phyloP scores from a whole-genome alignment of 768 basidiomycete genomes.

The Kwoniella shandongensis region DNA sequence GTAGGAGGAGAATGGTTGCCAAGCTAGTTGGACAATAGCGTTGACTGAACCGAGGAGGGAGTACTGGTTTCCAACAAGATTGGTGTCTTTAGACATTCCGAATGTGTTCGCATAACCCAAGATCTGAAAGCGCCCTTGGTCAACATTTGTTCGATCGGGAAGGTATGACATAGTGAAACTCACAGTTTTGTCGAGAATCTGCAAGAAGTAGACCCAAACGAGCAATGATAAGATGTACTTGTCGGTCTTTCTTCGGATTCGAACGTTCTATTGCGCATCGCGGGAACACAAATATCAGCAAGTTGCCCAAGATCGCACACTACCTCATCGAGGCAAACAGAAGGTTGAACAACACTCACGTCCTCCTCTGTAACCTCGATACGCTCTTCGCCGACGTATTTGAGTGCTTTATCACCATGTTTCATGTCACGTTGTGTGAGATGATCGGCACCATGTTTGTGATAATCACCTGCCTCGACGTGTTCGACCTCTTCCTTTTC shows the following conservation, averaged over 20 bases:
- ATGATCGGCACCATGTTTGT: constrained; percentile 7
- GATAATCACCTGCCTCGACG: constrained; percentile 14
- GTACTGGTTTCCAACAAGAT: constrained; percentile 39
- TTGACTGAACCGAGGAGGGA: constrained; percentile 35
- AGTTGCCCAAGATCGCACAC: not conserved
- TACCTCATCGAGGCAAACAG: not conserved
- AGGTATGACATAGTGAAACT: constrained; percentile 1
- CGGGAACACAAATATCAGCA: too few relatives aligned
- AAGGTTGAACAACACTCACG: too few relatives aligned
- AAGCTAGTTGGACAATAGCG: constrained; percentile 48
- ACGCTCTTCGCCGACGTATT: constrained; percentile 38
- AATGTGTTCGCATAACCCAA: constrained; percentile 49
- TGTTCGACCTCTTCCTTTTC: constrained; percentile 20
- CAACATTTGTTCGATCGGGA: not conserved
- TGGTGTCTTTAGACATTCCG: constrained; percentile 38
- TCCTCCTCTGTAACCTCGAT: constrained; percentile 46
- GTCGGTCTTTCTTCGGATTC: constrained; percentile 47
- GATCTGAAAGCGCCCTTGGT: constrained; percentile 3
- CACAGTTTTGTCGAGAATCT: constrained; percentile 45
- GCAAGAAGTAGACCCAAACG: constrained; percentile 49
- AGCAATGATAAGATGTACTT: constrained; percentile 42
- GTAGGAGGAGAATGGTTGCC: constrained; percentile 51
- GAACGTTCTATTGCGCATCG: constrained; percentile 26
- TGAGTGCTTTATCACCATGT: constrained; percentile 37
- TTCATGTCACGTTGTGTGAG: constrained; percentile 22